A percentile compares a stretch with the other conserved stretches of the same genome.
phyloP scores from a whole-genome alignment of 352 stramenopile species.

The Achlya hypogyna region DNA sequence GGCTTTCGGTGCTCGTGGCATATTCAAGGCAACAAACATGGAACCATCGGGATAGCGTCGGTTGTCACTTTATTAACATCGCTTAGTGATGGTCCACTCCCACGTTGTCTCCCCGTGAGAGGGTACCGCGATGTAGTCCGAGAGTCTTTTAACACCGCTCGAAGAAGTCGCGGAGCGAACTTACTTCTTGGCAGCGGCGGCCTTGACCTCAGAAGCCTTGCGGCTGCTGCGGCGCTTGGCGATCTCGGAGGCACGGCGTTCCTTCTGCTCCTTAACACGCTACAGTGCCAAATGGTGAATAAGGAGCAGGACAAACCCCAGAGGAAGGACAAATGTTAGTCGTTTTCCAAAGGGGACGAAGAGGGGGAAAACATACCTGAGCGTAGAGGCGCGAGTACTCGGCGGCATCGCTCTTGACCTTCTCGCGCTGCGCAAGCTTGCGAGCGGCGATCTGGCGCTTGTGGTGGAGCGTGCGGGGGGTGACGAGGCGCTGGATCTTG shows the following conservation, averaged over 20 bases:
- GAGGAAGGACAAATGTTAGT: constrained; percentile 21
- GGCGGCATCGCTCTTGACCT: constrained; percentile 90
- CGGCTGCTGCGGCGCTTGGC: constrained; percentile 97
- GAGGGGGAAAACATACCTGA: constrained; percentile 46
- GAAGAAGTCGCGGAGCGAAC: constrained; percentile 1
- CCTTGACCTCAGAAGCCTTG: constrained; percentile 89
- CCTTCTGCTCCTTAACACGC: constrained; percentile 97
- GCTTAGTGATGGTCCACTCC: not conserved
- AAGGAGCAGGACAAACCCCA: constrained; percentile 73
- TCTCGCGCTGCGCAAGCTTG: constrained; percentile 82
- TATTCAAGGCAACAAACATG: too few species aligned
- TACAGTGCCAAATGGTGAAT: constrained; percentile 93
- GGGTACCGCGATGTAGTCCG: not conserved
- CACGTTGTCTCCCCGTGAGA: not conserved
- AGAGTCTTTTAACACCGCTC: not conserved
- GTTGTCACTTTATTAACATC: not conserved
- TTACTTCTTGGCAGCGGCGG: constrained; percentile 25
- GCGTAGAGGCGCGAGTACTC: constrained; percentile 97
- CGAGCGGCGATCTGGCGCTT: constrained; percentile 86
- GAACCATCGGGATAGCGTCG: not conserved
- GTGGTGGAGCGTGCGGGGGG: constrained; percentile 94
- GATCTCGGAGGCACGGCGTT: constrained; percentile 95
- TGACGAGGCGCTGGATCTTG: constrained; percentile 99
- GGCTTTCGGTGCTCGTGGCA: too few species aligned
- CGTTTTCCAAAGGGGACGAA: not conserved